A percentile compares a stretch with the other conserved stretches of the same genome.
Conservation (phyloP, 352 stramenopile species). For the Globisporangium iwayamae region DNA sequence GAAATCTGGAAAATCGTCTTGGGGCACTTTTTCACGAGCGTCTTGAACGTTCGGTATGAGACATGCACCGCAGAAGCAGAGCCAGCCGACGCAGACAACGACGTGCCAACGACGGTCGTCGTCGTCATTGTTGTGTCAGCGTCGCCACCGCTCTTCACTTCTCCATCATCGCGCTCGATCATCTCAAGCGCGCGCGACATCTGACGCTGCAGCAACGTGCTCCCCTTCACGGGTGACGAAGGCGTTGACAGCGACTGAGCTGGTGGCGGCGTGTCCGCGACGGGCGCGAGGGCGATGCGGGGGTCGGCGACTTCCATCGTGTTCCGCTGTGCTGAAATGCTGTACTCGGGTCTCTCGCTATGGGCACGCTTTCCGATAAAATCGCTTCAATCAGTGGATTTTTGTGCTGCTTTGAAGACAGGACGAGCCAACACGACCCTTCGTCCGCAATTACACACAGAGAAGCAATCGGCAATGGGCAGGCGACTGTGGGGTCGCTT, state of each 20-base stretch:
- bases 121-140: not conserved
- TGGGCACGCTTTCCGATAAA: not conserved
- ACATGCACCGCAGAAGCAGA: slow-evolving; percentile 10
- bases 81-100: slow-evolving; percentile 3
- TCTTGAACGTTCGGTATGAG: slow-evolving; percentile 15
- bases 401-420: too few species aligned
- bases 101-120: slow-evolving; percentile 6
- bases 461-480: too few species aligned
- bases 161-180: slow-evolving; percentile 37
- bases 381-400: too few species aligned
- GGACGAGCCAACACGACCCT: too few species aligned
- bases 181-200: slow-evolving; percentile 48
- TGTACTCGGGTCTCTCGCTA: too few species aligned
- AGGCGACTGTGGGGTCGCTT: not conserved
- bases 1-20: slow-evolving; percentile 35
- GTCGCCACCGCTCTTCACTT: slow-evolving; percentile 1
- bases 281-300: not conserved
- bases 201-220: slow-evolving; percentile 38
- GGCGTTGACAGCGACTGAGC: slow-evolving; percentile 9
- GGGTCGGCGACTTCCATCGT: slow-evolving; percentile 12
- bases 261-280: not conserved
- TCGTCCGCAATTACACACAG: too few species aligned
- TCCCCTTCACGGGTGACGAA: slow-evolving; percentile 16
- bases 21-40: slow-evolving; percentile 17
- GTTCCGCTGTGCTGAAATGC: not conserved